A percentile compares a stretch with the other conserved stretches of the same genome.
Evolutionary conservation across 345 rosid species (phyloP).

Genomic region (Camelina neglecta): DNA sequence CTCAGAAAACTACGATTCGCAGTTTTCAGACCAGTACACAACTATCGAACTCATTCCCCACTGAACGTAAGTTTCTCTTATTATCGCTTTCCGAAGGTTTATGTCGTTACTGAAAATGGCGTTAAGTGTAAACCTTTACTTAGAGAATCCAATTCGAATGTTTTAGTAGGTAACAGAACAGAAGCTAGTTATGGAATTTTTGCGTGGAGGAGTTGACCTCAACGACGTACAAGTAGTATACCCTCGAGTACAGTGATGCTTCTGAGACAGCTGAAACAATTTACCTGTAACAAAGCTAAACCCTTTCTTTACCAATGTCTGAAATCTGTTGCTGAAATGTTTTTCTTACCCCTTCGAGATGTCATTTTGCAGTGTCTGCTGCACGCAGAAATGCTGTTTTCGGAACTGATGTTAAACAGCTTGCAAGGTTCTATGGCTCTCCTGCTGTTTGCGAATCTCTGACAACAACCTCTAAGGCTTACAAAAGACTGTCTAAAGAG

Average conservation of each 20-base stretch:
- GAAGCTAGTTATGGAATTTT: constrained; percentile 21
- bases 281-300: constrained; percentile 19
- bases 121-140: background rate
- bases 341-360: background rate
- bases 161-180: background rate
- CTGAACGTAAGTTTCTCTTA: background rate
- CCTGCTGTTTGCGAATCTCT: constrained; percentile 36
- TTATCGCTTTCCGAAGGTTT: background rate
- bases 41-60: background rate
- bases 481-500: constrained; percentile 22
- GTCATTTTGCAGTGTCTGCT: constrained; percentile 35
- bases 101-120: background rate
- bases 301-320: background rate
- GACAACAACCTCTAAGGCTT: constrained; percentile 14
- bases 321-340: background rate
- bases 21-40: background rate
- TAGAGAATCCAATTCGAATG: background rate
- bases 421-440: constrained; percentile 36
- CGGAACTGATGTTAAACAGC: background rate
- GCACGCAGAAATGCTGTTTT: constrained; percentile 15
- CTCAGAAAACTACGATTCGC: constrained; percentile 8
- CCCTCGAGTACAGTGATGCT: constrained; percentile 28
- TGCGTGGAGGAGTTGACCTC: background rate
- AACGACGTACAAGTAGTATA: constrained; percentile 5
- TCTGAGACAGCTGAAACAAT: constrained; percentile 33